A percentile compares a stretch with the other conserved stretches of the same genome.
phyloP scores from a whole-genome alignment of 2,329 filamentous ascomycete genomes.

The Canariomyces notabilis region DNA sequence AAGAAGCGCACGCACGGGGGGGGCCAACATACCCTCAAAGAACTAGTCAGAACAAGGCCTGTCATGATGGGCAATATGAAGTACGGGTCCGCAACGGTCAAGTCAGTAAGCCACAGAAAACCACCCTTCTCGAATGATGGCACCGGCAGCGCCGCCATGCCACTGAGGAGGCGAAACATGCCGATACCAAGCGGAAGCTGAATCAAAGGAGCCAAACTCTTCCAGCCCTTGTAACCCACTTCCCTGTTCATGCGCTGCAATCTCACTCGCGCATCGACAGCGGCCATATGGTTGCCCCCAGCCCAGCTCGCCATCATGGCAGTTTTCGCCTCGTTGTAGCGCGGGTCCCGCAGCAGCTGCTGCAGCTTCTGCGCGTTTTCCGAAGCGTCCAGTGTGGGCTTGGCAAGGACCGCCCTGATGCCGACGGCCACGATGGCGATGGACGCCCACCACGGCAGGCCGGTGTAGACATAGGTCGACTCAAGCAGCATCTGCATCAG shows the following conservation, averaged over 20 bases:
- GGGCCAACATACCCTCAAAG: conserved; percentile 54
- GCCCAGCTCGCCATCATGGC: conserved; percentile 44
- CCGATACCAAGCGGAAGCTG: conserved; percentile 69
- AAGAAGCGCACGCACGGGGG: background rate
- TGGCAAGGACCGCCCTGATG: conserved; percentile 61
- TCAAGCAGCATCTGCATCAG: conserved; percentile 73
- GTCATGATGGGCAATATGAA: conserved; percentile 66
- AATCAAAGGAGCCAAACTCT: conserved; percentile 51
- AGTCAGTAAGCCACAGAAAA: conserved; percentile 71
- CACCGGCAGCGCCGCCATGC: conserved; percentile 73
- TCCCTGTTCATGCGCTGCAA: conserved; percentile 47
- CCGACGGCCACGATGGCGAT: conserved; percentile 61
- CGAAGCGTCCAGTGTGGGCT: conserved; percentile 57
- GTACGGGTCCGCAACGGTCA: conserved; percentile 71
- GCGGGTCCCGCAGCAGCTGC: conserved; percentile 49
- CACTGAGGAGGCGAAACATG: conserved; percentile 70
- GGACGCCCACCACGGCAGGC: conserved; percentile 76
- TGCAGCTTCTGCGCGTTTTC: conserved; percentile 60
- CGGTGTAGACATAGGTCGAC: conserved; percentile 70
- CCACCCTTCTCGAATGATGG: conserved; percentile 70
- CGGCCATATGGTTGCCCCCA: conserved; percentile 42
- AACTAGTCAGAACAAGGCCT: conserved; percentile 50
- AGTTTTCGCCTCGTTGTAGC: conserved; percentile 47
- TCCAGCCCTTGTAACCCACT: conserved; percentile 49
- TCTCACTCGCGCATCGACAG: conserved; percentile 43